phyloP scores from a whole-genome alignment of 2,329 filamentous ascomycete species.

The Arthrobotrys sphaeroides region DNA sequence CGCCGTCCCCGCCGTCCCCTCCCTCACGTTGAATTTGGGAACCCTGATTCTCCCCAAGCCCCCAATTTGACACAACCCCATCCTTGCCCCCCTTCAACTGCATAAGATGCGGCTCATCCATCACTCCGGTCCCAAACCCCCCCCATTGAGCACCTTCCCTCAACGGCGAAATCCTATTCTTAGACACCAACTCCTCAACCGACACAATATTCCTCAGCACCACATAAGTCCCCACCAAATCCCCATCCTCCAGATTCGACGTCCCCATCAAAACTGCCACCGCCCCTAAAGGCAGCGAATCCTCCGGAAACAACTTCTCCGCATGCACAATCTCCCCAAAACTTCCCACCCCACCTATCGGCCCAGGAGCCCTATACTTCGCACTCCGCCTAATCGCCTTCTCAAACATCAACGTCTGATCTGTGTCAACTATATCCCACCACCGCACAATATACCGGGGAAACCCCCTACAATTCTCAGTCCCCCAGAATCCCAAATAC shows the following conservation, averaged over 20 bases:
- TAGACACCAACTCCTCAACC: conserved; percentile 1
- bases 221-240: background rate
- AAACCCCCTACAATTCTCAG: background rate
- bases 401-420: background rate
- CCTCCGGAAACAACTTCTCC: background rate
- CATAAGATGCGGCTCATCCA: background rate
- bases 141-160: conserved; percentile 6
- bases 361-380: too few species aligned
- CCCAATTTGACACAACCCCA: background rate
- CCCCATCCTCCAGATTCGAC: background rate
- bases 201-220: conserved; percentile 12
- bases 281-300: too few species aligned
- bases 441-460: conserved; percentile 17
- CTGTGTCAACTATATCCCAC: background rate
- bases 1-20: background rate
- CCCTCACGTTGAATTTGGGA: too few species aligned
- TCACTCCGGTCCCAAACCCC: conserved; percentile 2
- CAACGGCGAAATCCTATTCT: background rate
- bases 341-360: conserved; percentile 2
- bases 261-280: background rate
- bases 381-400: background rate
- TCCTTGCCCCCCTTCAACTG: background rate
- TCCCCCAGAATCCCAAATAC: conserved; percentile 36
- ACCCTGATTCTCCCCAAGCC: background rate
- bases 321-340: background rate